These are phyloP conservation scores for Candida bentonensis DNA, from an alignment of 805 yeast genomes.

Conservation along the genomic window DNA sequence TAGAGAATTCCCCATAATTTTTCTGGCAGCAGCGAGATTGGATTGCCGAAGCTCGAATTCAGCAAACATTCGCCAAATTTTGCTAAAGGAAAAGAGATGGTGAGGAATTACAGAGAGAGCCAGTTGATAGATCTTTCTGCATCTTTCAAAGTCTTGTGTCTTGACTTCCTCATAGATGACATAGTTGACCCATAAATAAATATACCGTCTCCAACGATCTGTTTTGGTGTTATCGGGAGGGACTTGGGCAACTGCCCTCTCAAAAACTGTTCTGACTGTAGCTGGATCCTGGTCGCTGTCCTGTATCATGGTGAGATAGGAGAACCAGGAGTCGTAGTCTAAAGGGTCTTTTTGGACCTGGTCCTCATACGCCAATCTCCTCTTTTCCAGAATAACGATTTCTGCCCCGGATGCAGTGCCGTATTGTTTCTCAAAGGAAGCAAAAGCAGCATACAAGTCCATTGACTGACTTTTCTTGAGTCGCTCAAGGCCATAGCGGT, in stretches of 20 bases:
- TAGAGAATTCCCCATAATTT: conserved; percentile 54
- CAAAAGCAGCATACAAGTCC: conserved; percentile 29
- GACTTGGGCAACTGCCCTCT: conserved; percentile 27
- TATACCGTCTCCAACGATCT: conserved; percentile 52
- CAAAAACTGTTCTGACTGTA: conserved; percentile 26
- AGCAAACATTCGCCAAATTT: conserved; percentile 58
- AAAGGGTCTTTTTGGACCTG: conserved; percentile 31
- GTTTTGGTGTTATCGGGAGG: conserved; percentile 27
- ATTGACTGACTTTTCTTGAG: conserved; percentile 27
- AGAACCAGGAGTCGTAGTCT: conserved; percentile 80
- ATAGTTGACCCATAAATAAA: conserved; percentile 56
- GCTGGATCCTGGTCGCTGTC: conserved; percentile 21
- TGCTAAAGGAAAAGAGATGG: conserved; percentile 47
- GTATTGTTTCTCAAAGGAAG: conserved; percentile 50
- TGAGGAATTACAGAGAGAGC: conserved; percentile 43
- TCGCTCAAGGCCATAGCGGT: conserved; percentile 33
- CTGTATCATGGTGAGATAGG: conserved; percentile 39
- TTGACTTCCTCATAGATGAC: conserved; percentile 47
- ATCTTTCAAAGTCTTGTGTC: conserved; percentile 26
- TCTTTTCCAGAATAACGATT: conserved; percentile 34
- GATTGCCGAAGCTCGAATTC: conserved; percentile 60
- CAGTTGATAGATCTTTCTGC: conserved; percentile 38
- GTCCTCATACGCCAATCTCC: conserved; percentile 42
- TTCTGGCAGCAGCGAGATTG: conserved; percentile 40
- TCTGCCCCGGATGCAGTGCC: conserved; percentile 46